Percentiles rank a stretch among this genome's conserved stretches.
These are phyloP conservation scores for Cercospora sesami DNA, from an alignment of 2,329 filamentous ascomycete genomes.

Conservation along the genomic window DNA sequence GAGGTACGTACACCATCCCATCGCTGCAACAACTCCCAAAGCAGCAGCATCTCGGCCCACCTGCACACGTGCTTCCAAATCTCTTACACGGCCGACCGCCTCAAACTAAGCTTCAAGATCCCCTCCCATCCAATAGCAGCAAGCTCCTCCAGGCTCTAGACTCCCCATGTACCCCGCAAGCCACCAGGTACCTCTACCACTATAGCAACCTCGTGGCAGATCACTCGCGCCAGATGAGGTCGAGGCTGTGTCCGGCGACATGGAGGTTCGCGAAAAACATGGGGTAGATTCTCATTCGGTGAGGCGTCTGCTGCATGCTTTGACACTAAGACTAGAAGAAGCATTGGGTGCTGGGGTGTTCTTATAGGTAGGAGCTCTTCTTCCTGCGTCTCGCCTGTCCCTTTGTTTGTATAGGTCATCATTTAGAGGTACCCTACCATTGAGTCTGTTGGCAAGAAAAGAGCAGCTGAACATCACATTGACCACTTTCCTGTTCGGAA, in stretches of 20 bases:
- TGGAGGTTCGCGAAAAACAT: conserved; percentile 23
- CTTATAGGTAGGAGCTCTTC: conserved; percentile 1
- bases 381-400: not conserved
- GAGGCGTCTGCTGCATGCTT: not conserved
- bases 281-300: conserved; percentile 15
- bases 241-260: conserved; percentile 26
- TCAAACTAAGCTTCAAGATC: conserved; percentile 1
- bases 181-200: conserved; percentile 9
- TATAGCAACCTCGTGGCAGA: conserved; percentile 12
- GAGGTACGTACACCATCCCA: not conserved
- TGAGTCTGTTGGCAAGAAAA: conserved; percentile 10
- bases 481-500: conserved; percentile 3
- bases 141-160: conserved; percentile 20
- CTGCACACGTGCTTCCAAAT: conserved; percentile 27
- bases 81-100: conserved; percentile 6
- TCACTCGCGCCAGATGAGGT: conserved; percentile 17
- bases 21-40: conserved; percentile 4
- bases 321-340: not conserved
- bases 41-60: conserved; percentile 7
- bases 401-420: conserved; percentile 1
- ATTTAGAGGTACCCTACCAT: not conserved
- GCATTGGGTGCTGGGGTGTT: not conserved
- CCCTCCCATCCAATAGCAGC: conserved; percentile 10
- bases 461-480: not conserved
- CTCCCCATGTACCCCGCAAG: conserved; percentile 27